Conservation (phyloP, 768 basidiomycete species). For the Galerina sulciceps region DNA sequence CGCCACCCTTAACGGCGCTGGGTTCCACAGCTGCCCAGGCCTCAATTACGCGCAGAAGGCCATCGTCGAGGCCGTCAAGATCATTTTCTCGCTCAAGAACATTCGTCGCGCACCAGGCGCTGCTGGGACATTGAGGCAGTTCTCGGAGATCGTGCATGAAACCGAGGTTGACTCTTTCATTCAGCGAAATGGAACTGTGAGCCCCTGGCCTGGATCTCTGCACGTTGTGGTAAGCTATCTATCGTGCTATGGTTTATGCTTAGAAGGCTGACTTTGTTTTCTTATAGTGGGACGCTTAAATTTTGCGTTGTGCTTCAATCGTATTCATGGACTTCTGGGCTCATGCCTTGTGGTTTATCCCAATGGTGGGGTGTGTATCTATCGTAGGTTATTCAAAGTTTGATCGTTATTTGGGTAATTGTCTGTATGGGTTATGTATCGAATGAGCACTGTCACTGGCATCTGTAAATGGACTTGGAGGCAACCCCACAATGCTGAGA, state of each 20-base stretch:
- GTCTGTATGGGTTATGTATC: too few relatives aligned
- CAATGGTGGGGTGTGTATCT: too few relatives aligned
- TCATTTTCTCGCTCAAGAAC: conserved; percentile 12
- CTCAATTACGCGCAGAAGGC: neutral
- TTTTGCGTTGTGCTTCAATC: neutral
- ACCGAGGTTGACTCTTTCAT: conserved; percentile 3
- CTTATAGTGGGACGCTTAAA: neutral
- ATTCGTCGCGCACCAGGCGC: conserved; percentile 8
- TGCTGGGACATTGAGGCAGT: conserved; percentile 6
- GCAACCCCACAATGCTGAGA: too few relatives aligned
- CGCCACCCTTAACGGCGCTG: conserved; percentile 3
- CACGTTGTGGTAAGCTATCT: conserved; percentile 5
- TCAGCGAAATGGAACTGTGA: conserved; percentile 10
- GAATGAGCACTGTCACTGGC: too few relatives aligned
- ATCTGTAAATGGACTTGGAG: too few relatives aligned
- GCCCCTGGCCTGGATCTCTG: conserved; percentile 13
- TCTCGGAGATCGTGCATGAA: conserved; percentile 6
- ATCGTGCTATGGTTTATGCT: neutral
- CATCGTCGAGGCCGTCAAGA: conserved; percentile 12
- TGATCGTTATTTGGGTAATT: too few relatives aligned
- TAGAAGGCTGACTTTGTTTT: neutral
- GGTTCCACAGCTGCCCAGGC: conserved; percentile 12
- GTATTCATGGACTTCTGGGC: neutral
- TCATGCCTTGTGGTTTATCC: too few relatives aligned
- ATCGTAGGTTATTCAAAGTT: too few relatives aligned